Conservation (phyloP, 805 yeast species). For the Blastobotrys terrestris region DNA sequence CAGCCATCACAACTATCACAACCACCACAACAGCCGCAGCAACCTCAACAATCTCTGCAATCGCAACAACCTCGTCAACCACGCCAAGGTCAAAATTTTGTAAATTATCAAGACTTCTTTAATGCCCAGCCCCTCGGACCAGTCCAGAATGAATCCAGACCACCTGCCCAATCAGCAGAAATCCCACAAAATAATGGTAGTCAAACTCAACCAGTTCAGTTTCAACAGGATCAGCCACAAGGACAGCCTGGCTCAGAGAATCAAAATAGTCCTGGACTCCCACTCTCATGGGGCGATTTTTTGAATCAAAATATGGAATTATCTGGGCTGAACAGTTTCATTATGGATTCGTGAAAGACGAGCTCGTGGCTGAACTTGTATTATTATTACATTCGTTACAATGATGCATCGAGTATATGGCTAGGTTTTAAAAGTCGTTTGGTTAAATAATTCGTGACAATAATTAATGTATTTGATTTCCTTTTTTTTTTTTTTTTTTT, state of each 20-base stretch:
- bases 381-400: neutral
- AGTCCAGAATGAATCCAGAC: neutral
- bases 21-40: neutral
- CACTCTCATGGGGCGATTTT: slow-evolving; percentile 22
- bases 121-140: neutral
- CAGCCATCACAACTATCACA: neutral
- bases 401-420: neutral
- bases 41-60: neutral
- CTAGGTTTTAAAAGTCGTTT: no score
- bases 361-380: neutral
- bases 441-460: no score
- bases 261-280: neutral
- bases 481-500: no score
- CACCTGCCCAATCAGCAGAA: neutral
- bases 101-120: neutral
- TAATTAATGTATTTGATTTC: no score
- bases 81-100: neutral
- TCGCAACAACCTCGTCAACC: neutral
- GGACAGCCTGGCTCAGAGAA: neutral
- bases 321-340: slow-evolving; percentile 19
- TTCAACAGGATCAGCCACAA: neutral
- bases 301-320: slow-evolving; percentile 18
- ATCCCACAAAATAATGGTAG: neutral
- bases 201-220: neutral
- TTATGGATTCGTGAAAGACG: neutral